Evolutionary conservation across 2,329 filamentous ascomycete genomes (phyloP).

Genomic region (Epichloe typhina): DNA sequence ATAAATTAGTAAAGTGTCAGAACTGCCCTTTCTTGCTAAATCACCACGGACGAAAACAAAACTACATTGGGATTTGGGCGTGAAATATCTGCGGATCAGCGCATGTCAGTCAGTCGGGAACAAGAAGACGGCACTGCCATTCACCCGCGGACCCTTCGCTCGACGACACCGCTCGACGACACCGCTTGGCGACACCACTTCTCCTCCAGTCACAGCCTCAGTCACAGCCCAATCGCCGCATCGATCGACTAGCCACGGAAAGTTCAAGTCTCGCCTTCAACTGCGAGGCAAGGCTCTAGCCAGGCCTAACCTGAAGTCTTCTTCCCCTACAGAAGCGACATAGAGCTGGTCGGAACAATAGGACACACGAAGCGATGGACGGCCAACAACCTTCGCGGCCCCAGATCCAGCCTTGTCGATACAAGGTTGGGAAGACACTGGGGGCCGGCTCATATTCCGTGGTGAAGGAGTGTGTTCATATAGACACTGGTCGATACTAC

Average conservation of each 20-base stretch:
- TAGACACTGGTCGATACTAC: constrained; percentile 95
- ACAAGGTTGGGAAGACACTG: constrained; percentile 97
- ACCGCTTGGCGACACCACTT: neutral
- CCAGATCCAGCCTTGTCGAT: constrained; percentile 86
- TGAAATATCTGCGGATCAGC: no score
- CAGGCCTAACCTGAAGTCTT: neutral
- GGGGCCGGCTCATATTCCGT: constrained; percentile 96
- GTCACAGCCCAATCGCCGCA: neutral
- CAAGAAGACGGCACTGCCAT: no score
- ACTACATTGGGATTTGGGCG: neutral
- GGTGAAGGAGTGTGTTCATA: constrained; percentile 97
- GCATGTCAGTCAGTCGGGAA: no score
- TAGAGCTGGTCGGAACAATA: neutral
- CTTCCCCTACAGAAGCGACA: neutral
- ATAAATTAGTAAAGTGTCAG: no score
- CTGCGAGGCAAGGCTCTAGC: neutral
- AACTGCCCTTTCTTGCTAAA: neutral
- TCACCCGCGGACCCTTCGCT: no score
- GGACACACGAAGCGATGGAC: constrained; percentile 10
- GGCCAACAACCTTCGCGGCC: constrained; percentile 25
- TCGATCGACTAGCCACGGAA: neutral
- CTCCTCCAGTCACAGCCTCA: neutral
- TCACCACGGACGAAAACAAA: neutral
- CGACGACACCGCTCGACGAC: neutral
- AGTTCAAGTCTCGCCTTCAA: neutral